phyloP scores from a whole-genome alignment of 2,329 filamentous ascomycete species.

The Teratosphaeria gauchensis region DNA sequence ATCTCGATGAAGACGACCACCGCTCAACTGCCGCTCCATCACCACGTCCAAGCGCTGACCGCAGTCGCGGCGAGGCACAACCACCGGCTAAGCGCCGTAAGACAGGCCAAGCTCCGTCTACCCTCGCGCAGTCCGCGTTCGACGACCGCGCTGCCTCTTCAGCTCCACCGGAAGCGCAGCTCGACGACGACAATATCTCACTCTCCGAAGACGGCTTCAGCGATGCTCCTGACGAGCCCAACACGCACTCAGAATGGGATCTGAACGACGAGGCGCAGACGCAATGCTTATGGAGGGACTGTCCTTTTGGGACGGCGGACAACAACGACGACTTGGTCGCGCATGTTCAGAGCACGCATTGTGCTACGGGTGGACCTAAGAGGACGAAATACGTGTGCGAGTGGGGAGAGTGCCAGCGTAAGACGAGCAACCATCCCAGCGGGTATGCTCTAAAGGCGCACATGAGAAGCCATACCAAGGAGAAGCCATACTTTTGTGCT shows the following conservation, averaged over 20 bases:
- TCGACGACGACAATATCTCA: slow-evolving; percentile 45
- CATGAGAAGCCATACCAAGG: slow-evolving; percentile 93
- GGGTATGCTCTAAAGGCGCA: slow-evolving; percentile 94
- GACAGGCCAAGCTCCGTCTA: slow-evolving; percentile 16
- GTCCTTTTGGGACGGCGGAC: slow-evolving; percentile 36
- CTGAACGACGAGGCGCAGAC: slow-evolving; percentile 32
- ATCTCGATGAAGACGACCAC: slow-evolving; percentile 48
- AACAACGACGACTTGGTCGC: slow-evolving; percentile 45
- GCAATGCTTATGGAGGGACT: slow-evolving; percentile 43
- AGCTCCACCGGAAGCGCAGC: slow-evolving; percentile 19
- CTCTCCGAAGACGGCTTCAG: slow-evolving; percentile 84
- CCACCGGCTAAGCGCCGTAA: slow-evolving; percentile 31
- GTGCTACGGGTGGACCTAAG: slow-evolving; percentile 57
- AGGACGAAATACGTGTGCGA: slow-evolving; percentile 98
- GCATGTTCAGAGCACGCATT: slow-evolving; percentile 74
- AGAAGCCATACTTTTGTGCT: slow-evolving; percentile 97
- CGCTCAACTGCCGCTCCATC: slow-evolving; percentile 42
- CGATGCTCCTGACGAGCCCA: slow-evolving; percentile 51
- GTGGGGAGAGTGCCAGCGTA: slow-evolving; percentile 81
- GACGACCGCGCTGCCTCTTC: slow-evolving; percentile 27
- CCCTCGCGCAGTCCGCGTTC: slow-evolving; percentile 11
- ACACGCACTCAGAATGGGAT: slow-evolving; percentile 33
- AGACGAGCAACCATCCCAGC: slow-evolving; percentile 85
- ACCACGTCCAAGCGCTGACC: slow-evolving; percentile 34
- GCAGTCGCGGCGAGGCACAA: slow-evolving; percentile 23